A percentile compares a stretch with the other conserved stretches of the same genome.
phyloP scores from a whole-genome alignment of 83 land plant species.

The Thuja plicata region DNA sequence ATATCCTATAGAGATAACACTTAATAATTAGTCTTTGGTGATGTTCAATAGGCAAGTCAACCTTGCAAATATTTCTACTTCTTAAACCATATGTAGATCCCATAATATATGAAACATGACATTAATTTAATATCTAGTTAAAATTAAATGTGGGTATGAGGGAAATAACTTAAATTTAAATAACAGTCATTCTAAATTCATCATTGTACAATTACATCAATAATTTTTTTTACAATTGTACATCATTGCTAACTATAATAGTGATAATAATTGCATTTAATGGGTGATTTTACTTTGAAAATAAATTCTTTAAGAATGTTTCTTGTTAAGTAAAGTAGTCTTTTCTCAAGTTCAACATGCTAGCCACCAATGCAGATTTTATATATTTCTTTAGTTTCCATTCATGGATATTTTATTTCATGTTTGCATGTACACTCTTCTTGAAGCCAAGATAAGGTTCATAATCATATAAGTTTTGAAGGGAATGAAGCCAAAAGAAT shows the following conservation, averaged over 20 bases:
- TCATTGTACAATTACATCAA: not conserved
- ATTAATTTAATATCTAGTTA: not conserved
- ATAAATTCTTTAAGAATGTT: not conserved
- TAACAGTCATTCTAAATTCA: not conserved
- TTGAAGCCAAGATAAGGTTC: slow-evolving; percentile 93
- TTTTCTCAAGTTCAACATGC: not conserved
- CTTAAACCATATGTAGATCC: not conserved
- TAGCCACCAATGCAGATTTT: slow-evolving; percentile 31
- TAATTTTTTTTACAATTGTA: not conserved
- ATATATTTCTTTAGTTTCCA: slow-evolving; percentile 58
- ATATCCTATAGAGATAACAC: too few species aligned
- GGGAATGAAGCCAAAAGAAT: slow-evolving; percentile 45
- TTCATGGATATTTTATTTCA: slow-evolving; percentile 47
- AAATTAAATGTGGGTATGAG: not conserved
- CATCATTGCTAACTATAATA: not conserved
- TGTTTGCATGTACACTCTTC: slow-evolving; percentile 43
- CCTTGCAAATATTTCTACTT: slow-evolving; percentile 47
- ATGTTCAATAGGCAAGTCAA: not conserved
- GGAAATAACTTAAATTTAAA: not conserved
- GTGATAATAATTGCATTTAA: not conserved
- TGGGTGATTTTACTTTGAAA: too few species aligned
- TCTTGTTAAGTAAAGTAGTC: not conserved
- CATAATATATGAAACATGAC: too few species aligned
- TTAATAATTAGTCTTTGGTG: not conserved
- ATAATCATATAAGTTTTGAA: slow-evolving; percentile 60